phyloP scores from a whole-genome alignment of 805 yeast genomes.

The Teunomyces atbi region DNA sequence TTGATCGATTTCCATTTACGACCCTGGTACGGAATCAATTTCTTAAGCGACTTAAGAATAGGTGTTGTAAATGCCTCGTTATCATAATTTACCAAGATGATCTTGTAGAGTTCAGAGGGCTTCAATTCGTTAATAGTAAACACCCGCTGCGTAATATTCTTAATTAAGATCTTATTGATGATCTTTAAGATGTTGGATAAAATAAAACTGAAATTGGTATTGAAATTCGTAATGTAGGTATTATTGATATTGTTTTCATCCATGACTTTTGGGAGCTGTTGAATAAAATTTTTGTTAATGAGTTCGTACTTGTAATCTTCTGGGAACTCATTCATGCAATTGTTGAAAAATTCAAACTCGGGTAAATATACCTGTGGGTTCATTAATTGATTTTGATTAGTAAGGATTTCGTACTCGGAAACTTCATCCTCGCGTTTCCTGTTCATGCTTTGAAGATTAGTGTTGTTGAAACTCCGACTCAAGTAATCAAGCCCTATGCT shows the following conservation, averaged over 20 bases:
- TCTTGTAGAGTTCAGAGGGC: conserved; percentile 61
- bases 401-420: conserved; percentile 30
- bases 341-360: conserved; percentile 36
- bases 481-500: conserved; percentile 30
- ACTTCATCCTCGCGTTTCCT: conserved; percentile 14
- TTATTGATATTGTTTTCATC: conserved; percentile 28
- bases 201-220: conserved; percentile 46
- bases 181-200: conserved; percentile 53
- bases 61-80: conserved; percentile 65
- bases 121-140: conserved; percentile 59
- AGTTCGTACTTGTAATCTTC: conserved; percentile 16
- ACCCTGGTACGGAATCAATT: conserved; percentile 85
- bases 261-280: conserved; percentile 23
- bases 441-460: conserved; percentile 26
- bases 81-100: conserved; percentile 53
- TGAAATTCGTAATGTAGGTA: conserved; percentile 27
- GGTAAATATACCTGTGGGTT: conserved; percentile 36
- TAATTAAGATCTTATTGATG: conserved; percentile 56
- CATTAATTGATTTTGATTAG: conserved; percentile 39
- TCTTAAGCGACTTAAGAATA: conserved; percentile 69
- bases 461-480: conserved; percentile 34
- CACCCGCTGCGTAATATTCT: conserved; percentile 68
- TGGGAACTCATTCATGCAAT: conserved; percentile 26
- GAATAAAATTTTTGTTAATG: conserved; percentile 30
- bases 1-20: conserved; percentile 91